These are phyloP conservation scores for Penicillium frequentans DNA, from an alignment of 2,329 filamentous ascomycete species.

Conservation along the genomic window DNA sequence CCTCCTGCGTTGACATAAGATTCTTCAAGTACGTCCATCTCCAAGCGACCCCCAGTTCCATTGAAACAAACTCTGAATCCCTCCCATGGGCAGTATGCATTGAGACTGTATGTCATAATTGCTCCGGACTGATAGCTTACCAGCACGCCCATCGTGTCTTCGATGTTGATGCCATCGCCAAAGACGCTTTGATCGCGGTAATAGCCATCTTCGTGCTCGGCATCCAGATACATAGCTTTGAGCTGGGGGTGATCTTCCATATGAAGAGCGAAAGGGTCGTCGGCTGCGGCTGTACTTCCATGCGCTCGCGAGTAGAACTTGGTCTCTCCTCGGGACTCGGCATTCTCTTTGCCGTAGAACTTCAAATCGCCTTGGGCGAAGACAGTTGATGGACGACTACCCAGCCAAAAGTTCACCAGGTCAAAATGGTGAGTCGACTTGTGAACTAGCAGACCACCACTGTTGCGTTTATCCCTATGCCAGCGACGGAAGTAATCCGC, in stretches of 20 bases:
- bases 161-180: constrained; percentile 63
- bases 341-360: constrained; percentile 64
- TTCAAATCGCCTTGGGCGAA: constrained; percentile 59
- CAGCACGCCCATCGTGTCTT: constrained; percentile 64
- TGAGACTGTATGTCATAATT: constrained; percentile 57
- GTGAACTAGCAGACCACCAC: constrained; percentile 60
- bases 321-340: constrained; percentile 54
- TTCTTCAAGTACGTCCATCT: constrained; percentile 65
- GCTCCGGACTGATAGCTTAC: constrained; percentile 59
- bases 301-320: constrained; percentile 54
- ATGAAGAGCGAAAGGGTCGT: constrained; percentile 61
- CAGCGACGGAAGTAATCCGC: constrained; percentile 61
- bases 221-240: constrained; percentile 44
- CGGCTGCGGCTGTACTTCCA: constrained; percentile 52
- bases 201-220: constrained; percentile 64
- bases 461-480: constrained; percentile 63
- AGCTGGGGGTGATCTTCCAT: constrained; percentile 54
- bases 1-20: constrained; percentile 57
- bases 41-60: constrained; percentile 58
- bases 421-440: constrained; percentile 66
- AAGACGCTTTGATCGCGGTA: constrained; percentile 64
- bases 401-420: constrained; percentile 64
- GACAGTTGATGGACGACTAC: constrained; percentile 55
- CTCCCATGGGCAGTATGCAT: constrained; percentile 59
- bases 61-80: constrained; percentile 30